Percentiles rank a stretch among this genome's conserved stretches.
phyloP scores from a whole-genome alignment of 2,329 filamentous ascomycete genomes.

The Ophiostoma pallidulum region DNA sequence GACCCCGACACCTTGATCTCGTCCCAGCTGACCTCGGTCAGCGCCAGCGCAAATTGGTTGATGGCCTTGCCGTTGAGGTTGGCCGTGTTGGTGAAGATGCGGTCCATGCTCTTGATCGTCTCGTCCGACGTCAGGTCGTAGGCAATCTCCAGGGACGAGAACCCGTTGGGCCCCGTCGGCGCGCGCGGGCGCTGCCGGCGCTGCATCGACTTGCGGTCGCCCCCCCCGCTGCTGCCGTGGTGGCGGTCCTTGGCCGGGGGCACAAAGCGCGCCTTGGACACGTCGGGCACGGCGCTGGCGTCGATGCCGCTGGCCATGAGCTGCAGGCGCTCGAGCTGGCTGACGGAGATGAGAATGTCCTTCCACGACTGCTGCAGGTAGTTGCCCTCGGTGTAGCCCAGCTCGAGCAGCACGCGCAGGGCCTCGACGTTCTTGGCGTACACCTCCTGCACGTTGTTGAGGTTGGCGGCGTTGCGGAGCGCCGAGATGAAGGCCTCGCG shows the following conservation, averaged over 20 bases:
- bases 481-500: slow-evolving; percentile 91
- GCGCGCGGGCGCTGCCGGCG: slow-evolving; percentile 40
- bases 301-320: slow-evolving; percentile 92
- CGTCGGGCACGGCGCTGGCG: slow-evolving; percentile 83
- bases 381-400: slow-evolving; percentile 89
- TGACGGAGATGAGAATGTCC: slow-evolving; percentile 89
- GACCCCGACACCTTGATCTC: slow-evolving; percentile 96
- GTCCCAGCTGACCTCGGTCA: slow-evolving; percentile 97
- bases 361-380: slow-evolving; percentile 85
- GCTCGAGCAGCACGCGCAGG: slow-evolving; percentile 79
- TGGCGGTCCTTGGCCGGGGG: slow-evolving; percentile 47
- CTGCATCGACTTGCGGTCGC: slow-evolving; percentile 59
- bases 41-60: slow-evolving; percentile 82
- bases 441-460: slow-evolving; percentile 94
- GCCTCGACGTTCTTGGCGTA: slow-evolving; percentile 94
- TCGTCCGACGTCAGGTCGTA: slow-evolving; percentile 77
- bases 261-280: slow-evolving; percentile 70
- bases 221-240: slow-evolving; percentile 32
- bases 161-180: slow-evolving; percentile 52
- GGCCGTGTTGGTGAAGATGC: slow-evolving; percentile 94
- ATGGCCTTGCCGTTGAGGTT: slow-evolving; percentile 91
- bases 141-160: slow-evolving; percentile 65
- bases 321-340: slow-evolving; percentile 89
- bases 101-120: slow-evolving; percentile 81
- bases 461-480: slow-evolving; percentile 84